These are phyloP conservation scores for Puccinia coronata DNA, from an alignment of 1,284 basidiomycete genomes.

Conservation along the genomic window DNA sequence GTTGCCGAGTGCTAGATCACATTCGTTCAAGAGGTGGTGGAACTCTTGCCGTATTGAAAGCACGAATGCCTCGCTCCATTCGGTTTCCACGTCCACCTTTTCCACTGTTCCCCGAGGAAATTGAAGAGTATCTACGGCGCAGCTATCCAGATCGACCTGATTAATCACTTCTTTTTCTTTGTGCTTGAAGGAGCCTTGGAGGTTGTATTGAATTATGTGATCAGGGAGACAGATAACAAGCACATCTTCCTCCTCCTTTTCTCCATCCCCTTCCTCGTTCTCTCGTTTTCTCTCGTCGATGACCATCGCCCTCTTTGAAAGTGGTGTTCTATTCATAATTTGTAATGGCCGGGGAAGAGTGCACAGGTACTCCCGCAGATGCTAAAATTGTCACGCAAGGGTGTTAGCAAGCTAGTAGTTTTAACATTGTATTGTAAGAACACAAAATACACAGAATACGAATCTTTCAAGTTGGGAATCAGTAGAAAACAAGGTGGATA, in stretches of 20 bases:
- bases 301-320: background rate
- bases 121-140: background rate
- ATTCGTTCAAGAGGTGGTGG: slow-evolving; percentile 9
- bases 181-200: background rate
- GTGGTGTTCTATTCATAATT: slow-evolving; percentile 1
- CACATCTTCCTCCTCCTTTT: slow-evolving; percentile 4
- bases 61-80: background rate
- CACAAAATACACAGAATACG: no score
- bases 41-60: background rate
- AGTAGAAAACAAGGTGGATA: no score
- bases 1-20: slow-evolving; percentile 20
- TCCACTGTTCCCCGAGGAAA: background rate
- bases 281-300: background rate
- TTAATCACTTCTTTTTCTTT: background rate
- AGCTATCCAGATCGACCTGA: background rate
- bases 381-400: background rate
- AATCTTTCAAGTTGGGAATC: no score
- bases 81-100: background rate
- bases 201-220: slow-evolving; percentile 6
- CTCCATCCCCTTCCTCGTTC: background rate
- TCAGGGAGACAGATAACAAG: slow-evolving; percentile 12
- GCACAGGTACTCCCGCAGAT: slow-evolving; percentile 14
- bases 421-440: no score
- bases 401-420: background rate
- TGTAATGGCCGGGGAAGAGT: background rate